Evolutionary conservation across 352 stramenopile genomes (phyloP), one percentile per base, ranked within the genome.

Genomic region (Lagenidium sp.): DNA sequence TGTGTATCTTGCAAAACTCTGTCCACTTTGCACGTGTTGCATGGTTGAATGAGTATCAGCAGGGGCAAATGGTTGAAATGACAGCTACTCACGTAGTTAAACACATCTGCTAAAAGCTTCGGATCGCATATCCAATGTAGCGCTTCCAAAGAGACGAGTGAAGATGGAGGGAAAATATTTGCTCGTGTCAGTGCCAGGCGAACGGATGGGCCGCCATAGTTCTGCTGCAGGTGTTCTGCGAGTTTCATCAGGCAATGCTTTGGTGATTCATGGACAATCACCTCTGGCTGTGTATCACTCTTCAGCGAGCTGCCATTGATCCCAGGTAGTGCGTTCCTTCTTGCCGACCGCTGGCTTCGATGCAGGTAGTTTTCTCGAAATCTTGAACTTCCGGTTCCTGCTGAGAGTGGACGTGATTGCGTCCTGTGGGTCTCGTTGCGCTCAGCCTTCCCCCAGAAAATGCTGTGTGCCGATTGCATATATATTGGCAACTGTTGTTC

Each of bases 31-130:
- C n/a, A n/a, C n/a, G n/a, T n/a, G n/a, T n/a, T n/a, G n/a, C n/a
- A n/a, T n/a, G n/a, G n/a, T n/a, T n/a, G n/a, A n/a, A n/a, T n/a
- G n/a, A n/a, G n/a, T n/a, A n/a, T n/a, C n/a, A n/a, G n/a, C n/a
- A n/a, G n/a, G n/a, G n/a, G n/a, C n/a, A n/a, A n/a, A n/a, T n/a
- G n/a, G n/a, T n/a, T n/a, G n/a, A n/a, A n/a, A n/a, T n/a, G n/a
- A n/a, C n/a, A n/a, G n/a, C n/a, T n/a, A 62, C 72, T 48, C 57
- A 83, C 73, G 45, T 85, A 69, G 28, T 46, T 48, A 23, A 57
- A 50, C 39, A 65, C 60, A 6, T 60, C 54, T 7, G 54, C 40
- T 20, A 78, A 39, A 4, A 80, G 24, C 11, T 70, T 61, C 24
- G 57, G 37, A 3, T 50, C 60, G 31, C 65, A 75, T n/a, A 83